phyloP scores from a whole-genome alignment of 495 filamentous ascomycete species.

The Penicillium ucsense region DNA sequence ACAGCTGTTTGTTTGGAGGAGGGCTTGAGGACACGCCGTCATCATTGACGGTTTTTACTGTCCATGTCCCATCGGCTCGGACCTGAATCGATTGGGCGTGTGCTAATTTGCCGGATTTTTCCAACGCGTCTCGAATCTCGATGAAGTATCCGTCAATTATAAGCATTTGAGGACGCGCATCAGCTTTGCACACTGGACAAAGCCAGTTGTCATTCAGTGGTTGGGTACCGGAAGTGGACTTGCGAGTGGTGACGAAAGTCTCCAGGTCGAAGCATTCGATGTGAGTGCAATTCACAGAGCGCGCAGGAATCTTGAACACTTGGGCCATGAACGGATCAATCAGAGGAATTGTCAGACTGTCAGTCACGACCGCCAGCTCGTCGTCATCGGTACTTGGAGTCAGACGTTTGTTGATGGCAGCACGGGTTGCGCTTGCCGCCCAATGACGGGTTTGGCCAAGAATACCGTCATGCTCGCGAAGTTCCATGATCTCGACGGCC shows the following conservation, averaged over 20 bases:
- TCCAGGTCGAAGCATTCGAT: slow-evolving; percentile 84
- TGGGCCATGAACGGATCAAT: slow-evolving; percentile 63
- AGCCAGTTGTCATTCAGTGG: slow-evolving; percentile 65
- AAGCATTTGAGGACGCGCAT: slow-evolving; percentile 63
- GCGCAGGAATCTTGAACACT: slow-evolving; percentile 62
- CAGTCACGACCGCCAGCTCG: slow-evolving; percentile 54
- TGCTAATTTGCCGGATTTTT: slow-evolving; percentile 21
- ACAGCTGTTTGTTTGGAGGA: not conserved
- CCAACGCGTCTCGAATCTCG: slow-evolving; percentile 43
- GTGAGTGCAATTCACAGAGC: slow-evolving; percentile 54
- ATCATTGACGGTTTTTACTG: slow-evolving; percentile 24
- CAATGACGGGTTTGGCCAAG: slow-evolving; percentile 26
- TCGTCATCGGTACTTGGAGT: slow-evolving; percentile 42
- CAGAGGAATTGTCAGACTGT: slow-evolving; percentile 59
- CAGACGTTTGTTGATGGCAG: slow-evolving; percentile 31
- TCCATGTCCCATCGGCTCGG: slow-evolving; percentile 50
- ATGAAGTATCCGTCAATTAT: slow-evolving; percentile 61
- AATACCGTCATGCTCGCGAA: slow-evolving; percentile 41
- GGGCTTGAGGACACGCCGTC: slow-evolving; percentile 1
- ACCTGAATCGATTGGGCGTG: slow-evolving; percentile 50
- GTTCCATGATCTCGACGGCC: slow-evolving; percentile 53
- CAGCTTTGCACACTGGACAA: slow-evolving; percentile 68
- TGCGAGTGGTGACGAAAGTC: slow-evolving; percentile 61
- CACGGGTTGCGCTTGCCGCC: slow-evolving; percentile 20
- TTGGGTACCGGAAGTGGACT: slow-evolving; percentile 36